Conservation (phyloP, 805 yeast genomes). For the Lipomyces spencermartinsiae region DNA sequence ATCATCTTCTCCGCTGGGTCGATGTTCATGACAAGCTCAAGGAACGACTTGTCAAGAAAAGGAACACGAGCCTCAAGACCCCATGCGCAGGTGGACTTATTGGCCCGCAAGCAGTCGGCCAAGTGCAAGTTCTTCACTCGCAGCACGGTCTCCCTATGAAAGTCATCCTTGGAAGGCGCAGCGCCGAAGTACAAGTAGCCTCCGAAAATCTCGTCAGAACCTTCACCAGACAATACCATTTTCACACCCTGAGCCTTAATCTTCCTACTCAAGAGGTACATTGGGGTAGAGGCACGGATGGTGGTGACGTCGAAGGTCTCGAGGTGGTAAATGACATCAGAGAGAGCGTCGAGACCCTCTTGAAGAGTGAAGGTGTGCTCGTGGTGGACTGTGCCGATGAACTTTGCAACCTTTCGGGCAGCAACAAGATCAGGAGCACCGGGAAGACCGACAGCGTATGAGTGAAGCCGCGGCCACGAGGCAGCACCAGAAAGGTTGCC, state of each 20-base stretch:
- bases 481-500: conserved; percentile 81
- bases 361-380: conserved; percentile 96
- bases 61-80: conserved; percentile 99
- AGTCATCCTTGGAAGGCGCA: conserved; percentile 91
- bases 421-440: conserved; percentile 98
- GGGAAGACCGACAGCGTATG: conserved; percentile 96
- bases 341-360: conserved; percentile 94
- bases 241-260: conserved; percentile 99
- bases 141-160: conserved; percentile 94
- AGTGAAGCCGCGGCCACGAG: conserved; percentile 74
- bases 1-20: conserved; percentile 92
- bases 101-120: conserved; percentile 97
- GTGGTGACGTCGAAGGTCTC: conserved; percentile 99
- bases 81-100: conserved; percentile 99
- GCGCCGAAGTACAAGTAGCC: conserved; percentile 97
- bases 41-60: conserved; percentile 91
- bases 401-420: conserved; percentile 95
- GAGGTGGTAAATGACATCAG: conserved; percentile 92
- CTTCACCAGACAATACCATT: conserved; percentile 99
- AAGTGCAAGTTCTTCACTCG: conserved; percentile 97
- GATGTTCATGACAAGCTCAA: conserved; percentile 92
- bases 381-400: conserved; percentile 95
- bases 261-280: conserved; percentile 94
- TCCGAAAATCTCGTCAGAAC: conserved; percentile 98
- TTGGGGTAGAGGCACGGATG: conserved; percentile 98